A percentile compares a stretch with the other conserved stretches of the same genome.
Conservation (phyloP, 139 green algal species). For the Micractinium conductrix region DNA sequence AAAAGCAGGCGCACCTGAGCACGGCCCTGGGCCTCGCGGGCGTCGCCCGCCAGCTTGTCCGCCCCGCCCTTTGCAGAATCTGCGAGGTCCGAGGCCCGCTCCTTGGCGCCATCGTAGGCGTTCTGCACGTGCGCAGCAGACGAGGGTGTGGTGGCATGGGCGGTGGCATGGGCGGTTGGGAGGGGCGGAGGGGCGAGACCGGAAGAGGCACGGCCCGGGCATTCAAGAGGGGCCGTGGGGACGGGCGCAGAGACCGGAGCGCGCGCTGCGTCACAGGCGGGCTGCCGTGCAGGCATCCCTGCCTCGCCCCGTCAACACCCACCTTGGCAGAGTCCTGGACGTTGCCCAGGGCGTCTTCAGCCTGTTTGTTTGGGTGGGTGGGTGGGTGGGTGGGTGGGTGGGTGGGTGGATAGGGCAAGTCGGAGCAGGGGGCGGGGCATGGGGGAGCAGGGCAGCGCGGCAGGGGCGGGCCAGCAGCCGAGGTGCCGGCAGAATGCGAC, state of each 20-base stretch:
- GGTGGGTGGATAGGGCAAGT: too few species aligned
- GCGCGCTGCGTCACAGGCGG: background rate
- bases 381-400: too few species aligned
- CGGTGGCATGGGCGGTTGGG: too few species aligned
- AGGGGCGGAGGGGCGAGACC: too few species aligned
- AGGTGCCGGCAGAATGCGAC: too few species aligned
- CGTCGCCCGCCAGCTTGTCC: background rate
- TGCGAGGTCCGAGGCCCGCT: background rate
- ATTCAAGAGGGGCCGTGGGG: background rate
- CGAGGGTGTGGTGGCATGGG: background rate
- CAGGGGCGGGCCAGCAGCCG: too few species aligned
- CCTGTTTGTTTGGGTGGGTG: too few species aligned
- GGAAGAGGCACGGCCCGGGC: too few species aligned
- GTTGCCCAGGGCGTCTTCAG: background rate
- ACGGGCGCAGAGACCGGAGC: background rate
- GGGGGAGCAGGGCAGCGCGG: too few species aligned
- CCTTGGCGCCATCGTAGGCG: background rate
- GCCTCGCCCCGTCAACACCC: too few species aligned
- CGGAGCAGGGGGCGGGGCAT: too few species aligned
- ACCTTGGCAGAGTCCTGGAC: background rate
- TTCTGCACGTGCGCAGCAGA: background rate
- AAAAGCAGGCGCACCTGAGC: too few species aligned
- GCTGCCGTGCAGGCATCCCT: background rate
- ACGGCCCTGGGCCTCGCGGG: background rate
- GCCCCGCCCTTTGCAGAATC: background rate